Evolutionary conservation across 208 protist genomes (phyloP), one percentile per base, ranked within the genome.

Genomic region (Leishmania guyanensis): DNA sequence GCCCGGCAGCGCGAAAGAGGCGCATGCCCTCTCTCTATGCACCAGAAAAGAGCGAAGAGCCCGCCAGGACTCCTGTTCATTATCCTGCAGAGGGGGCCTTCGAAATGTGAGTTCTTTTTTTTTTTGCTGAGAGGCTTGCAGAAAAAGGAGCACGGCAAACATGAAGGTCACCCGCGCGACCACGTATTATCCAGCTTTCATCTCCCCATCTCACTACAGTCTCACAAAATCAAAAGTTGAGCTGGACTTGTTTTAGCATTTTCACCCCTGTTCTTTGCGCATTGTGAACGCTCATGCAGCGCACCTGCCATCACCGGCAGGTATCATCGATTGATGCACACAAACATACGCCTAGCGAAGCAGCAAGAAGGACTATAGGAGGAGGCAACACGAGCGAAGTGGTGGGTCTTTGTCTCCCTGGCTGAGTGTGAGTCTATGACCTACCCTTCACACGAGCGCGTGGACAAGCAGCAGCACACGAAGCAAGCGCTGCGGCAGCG

Each of bases 211-310:
- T 46, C 43, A 46, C 43, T 46, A 46, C 4, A 46, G 43, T 46
- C 43, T 46, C 43, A 46, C n/a, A 33, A 46, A 73, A 53, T 65
- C 2, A 80, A 75, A 70, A 72, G 71, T 36, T 69, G 8, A 74
- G 16, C 43, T 36, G 53, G 36, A 78, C n/a, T 80, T 51, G 64
- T 51, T 62, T 79, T 74, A 74, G 51, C 50, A 75, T 78, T 54
- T 16, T 79, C 58, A 76, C 78, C 54, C 0, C 78, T 81, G 8
- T 54, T 51, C 54, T 73, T n/a, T 74, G 56, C 43, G 73, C 36
- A 36, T 26, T 75, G 56, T 77, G 50, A 29, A 14, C 14, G 62
- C 62, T 3, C 62, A 36, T 66, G 62, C 29, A 29, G 10, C n/a
- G 29, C 29, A 36, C 29, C 36, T 14, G 29, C 36, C 62, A 39